phyloP scores from a whole-genome alignment of 2,329 filamentous ascomycete genomes.

The Alternaria triticina region DNA sequence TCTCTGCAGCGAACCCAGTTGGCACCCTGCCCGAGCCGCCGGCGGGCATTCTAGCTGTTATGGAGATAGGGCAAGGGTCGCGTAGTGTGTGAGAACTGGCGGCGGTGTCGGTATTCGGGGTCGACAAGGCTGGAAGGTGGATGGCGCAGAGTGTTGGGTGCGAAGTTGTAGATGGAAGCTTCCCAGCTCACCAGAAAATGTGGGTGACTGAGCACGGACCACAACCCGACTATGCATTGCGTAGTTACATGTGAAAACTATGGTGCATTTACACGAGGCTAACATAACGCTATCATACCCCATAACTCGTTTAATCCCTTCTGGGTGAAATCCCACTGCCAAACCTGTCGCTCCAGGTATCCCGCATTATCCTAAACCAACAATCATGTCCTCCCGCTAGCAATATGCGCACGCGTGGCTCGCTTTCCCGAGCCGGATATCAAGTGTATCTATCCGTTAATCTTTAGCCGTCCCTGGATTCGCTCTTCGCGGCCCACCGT shows the following conservation, averaged over 20 bases:
- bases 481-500: not conserved
- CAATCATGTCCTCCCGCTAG: conserved; percentile 4
- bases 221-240: conserved; percentile 6
- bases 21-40: conserved; percentile 52
- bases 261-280: conserved; percentile 36
- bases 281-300: conserved; percentile 44
- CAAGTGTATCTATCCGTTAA: conserved; percentile 4
- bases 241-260: conserved; percentile 7
- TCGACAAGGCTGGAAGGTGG: not conserved
- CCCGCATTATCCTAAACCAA: conserved; percentile 9
- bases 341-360: conserved; percentile 5
- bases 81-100: not conserved
- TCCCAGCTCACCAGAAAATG: conserved; percentile 9
- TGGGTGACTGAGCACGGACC: conserved; percentile 24
- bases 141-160: not conserved
- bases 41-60: conserved; percentile 25
- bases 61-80: not conserved
- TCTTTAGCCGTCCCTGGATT: not conserved
- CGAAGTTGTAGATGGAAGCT: not conserved
- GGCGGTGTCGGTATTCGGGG: no score
- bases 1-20: conserved; percentile 88
- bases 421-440: conserved; percentile 20
- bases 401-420: conserved; percentile 20
- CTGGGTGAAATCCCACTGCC: not conserved
- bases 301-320: conserved; percentile 19